Evolutionary conservation across 768 basidiomycete species (phyloP), one percentile per base, ranked within the genome.

Genomic region (Naganishia antarctica): DNA sequence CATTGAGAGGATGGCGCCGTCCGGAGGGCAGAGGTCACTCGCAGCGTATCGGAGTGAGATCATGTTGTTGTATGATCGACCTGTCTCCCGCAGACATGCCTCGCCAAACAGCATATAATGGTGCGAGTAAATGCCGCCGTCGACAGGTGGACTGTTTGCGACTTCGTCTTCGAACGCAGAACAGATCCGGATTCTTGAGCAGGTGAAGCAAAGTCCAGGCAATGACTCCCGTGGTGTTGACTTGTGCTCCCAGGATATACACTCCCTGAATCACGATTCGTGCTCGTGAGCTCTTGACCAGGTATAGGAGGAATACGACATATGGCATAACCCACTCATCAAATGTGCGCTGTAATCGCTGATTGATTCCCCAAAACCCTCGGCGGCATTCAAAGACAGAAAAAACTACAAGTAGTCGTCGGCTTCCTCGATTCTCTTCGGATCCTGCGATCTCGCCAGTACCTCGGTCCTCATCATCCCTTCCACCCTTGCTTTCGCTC

Each of bases 371-470:
- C 26, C 11, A 13, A 31, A 45, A 4, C 25, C 21, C 9, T 18
- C 32, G 11, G 26, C 31, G 9, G 48, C n/a, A 34, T 62, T 43
- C 46, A 49, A 5, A 28, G 61, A 49, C 44, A 62, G 12, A 4
- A 62, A 28, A 40, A 49, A 62, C 31, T 45, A 62, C 32, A 62
- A 23, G 23, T 62, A 62, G 37, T 62, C 61, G 13, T 29, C 61
- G 29, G 44, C 61, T 3, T 41, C 23, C n/a, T 21, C 4, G 29
- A 45, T 49, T 34, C 18, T 23, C 4, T 32, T n/a, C 28, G 25
- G 32, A 50, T 34, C 46, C 32, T 37, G 16, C 61, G 49, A 7
- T 26, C 61, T 48, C 21, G 32, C 25, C 4, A 3, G 21, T 1
- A 49, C 61, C 46, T 62, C 61, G 23, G 46, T 32, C 23, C 49